Base-by-base conservation (phyloP, 805 yeast genomes). In the Yarrowia osloensis region DNA sequence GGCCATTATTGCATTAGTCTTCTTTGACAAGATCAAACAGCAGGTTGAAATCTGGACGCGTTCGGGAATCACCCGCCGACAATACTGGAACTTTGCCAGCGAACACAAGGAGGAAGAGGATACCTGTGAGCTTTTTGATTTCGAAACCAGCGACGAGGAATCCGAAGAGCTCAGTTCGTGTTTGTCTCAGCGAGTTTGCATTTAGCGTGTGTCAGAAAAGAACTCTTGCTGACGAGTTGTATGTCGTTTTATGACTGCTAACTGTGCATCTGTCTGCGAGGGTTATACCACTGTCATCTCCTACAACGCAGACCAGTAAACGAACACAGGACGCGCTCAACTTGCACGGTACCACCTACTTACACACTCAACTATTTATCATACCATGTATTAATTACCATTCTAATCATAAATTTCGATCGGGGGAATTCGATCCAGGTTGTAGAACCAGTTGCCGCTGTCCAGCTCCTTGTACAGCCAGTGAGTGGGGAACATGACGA, bases 391-490 rank as follows among this genome's bases (percentile, higher is more conserved):
- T 52, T 24, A 29, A 15, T n/a, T 13, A 52, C 21, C 4, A 21
- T 42, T 37, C 21, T 61, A 91, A 73, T 92, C 94, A 76, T 90
- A 95, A 65, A 95, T 94, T 74, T 95, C 98, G 67, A 95, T 86
- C 1, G 99, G 99, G 5, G 98, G 97, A 29, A 95, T 80, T 73
- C 97, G 86, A 74, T 95, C 99, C 61, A 96, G 88, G 72, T 88
- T 91, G 80, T 91, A 93, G 76, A 92, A 93, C 98, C 98, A 94
- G 74, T 96, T 95, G 12, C 91, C 94, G 7, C 76, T 72, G 67
- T 93, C 97, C 33, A 92, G 85, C 77, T 95, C 99, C 68, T 87
- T 84, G 72, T 84, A 80, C 49, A 95, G 81, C 99, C 99, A 95
- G 69, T 91, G 91, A 0, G 90, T 82, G 0, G 99, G 98, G 80